Evolutionary conservation across 805 yeast genomes (phyloP).

Genomic region (Metschnikowia similis): DNA sequence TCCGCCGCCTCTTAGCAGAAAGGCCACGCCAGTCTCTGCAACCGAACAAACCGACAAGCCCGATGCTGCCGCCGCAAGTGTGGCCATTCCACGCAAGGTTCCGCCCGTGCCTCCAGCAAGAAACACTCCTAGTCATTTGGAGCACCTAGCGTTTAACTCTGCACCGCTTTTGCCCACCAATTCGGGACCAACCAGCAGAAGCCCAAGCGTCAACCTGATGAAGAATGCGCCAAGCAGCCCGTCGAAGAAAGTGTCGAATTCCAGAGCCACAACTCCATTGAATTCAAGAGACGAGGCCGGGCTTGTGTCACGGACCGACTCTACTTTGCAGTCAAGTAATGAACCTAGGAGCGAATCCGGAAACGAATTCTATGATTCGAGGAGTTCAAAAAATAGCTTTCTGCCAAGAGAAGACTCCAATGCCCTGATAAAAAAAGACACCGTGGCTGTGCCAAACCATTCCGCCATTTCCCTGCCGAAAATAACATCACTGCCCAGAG

Average conservation of each 20-base stretch:
- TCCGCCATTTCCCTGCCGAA: too few relatives aligned
- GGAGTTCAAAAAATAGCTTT: not conserved
- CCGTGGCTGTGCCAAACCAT: too few relatives aligned
- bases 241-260: not conserved
- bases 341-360: not conserved
- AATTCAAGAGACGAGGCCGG: too few relatives aligned
- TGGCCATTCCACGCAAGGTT: not conserved
- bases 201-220: not conserved
- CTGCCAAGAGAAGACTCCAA: not conserved
- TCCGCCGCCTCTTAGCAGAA: conserved; percentile 25
- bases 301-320: not conserved
- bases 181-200: conserved; percentile 13
- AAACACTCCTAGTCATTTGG: conserved; percentile 6
- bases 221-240: not conserved
- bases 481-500: not conserved
- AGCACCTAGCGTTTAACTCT: conserved; percentile 30
- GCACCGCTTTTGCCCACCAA: conserved; percentile 38
- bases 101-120: conserved; percentile 9
- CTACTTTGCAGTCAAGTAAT: not conserved
- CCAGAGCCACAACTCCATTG: too few relatives aligned
- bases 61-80: not conserved
- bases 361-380: too few relatives aligned
- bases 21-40: not conserved
- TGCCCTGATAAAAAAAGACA: not conserved
- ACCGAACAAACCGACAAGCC: not conserved